These are phyloP conservation scores for Paraglomus brasilianum DNA, from an alignment of 192 early-diverging fungal genomes.

Conservation along the genomic window DNA sequence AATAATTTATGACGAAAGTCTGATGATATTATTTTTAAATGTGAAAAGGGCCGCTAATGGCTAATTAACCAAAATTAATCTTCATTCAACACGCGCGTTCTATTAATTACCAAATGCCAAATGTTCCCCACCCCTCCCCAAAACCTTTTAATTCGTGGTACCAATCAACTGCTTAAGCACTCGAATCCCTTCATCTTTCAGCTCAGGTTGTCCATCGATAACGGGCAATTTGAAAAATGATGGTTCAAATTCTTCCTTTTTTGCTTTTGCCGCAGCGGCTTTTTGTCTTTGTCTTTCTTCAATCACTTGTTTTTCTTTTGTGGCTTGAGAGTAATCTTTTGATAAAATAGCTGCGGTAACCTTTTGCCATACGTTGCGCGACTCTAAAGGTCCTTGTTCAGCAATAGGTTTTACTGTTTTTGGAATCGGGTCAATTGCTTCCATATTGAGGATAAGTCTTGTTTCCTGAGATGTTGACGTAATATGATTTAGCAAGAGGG, in stretches of 20 bases:
- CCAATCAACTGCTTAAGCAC: background rate
- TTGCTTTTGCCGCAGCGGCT: conserved; percentile 48
- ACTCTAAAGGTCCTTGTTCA: conserved; percentile 63
- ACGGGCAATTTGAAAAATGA: conserved; percentile 61
- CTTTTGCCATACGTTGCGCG: conserved; percentile 58
- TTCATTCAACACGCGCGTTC: no score
- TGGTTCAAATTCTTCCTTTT: conserved; percentile 51
- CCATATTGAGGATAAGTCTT: conserved; percentile 56
- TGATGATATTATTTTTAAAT: no score
- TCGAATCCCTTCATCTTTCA: conserved; percentile 33
- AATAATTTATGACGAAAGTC: no score
- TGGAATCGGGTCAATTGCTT: conserved; percentile 41
- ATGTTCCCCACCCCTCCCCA: no score
- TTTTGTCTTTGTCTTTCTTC: conserved; percentile 64
- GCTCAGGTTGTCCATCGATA: conserved; percentile 44
- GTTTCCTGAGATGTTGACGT: conserved; percentile 25
- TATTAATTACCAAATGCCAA: no score
- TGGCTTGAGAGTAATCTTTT: conserved; percentile 59
- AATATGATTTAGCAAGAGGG: no score
- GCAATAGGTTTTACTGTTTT: conserved; percentile 57
- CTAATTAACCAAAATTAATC: no score
- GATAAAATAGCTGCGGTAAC: conserved; percentile 59
- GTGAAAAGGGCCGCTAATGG: no score
- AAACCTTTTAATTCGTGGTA: no score
- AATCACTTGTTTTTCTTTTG: conserved; percentile 62